Percentiles rank a stretch among this genome's conserved stretches.
These are phyloP conservation scores for Nannochloropsis granulata DNA, from an alignment of 108 stramenopile genomes.

Conservation along the genomic window DNA sequence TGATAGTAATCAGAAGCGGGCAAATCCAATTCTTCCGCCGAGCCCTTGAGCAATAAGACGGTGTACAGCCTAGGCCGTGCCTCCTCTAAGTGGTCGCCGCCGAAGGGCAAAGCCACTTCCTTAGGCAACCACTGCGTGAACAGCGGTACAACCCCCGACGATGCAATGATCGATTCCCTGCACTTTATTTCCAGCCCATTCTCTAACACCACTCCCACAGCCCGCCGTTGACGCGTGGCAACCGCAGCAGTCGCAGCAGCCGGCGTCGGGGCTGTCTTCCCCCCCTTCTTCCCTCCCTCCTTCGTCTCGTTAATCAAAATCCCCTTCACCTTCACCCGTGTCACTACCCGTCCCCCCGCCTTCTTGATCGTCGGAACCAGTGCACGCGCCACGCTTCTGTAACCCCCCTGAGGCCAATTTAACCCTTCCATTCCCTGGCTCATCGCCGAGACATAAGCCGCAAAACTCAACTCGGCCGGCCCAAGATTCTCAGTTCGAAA, in stretches of 20 bases:
- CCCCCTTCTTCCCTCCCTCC: too few species aligned
- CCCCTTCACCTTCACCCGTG: background rate
- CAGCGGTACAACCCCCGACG: background rate
- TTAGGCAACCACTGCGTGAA: background rate
- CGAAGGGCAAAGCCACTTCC: background rate
- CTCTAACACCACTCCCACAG: background rate
- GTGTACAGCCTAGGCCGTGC: background rate
- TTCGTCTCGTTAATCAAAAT: background rate
- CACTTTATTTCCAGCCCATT: background rate
- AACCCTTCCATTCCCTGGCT: background rate
- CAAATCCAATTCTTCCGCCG: background rate
- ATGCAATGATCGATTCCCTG: background rate
- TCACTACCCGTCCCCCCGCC: slow-evolving; percentile 11
- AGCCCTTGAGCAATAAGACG: background rate
- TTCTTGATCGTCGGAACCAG: slow-evolving; percentile 8
- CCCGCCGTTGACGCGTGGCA: background rate
- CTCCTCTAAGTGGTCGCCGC: background rate
- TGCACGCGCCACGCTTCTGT: background rate
- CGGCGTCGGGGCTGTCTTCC: background rate
- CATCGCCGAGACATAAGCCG: background rate
- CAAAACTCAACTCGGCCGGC: background rate
- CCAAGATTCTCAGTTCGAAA: background rate
- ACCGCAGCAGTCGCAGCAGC: too few species aligned
- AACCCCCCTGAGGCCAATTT: background rate
- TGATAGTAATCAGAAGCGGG: background rate